phyloP scores from a whole-genome alignment of 345 rosid genomes.

The Populus davidiana region DNA sequence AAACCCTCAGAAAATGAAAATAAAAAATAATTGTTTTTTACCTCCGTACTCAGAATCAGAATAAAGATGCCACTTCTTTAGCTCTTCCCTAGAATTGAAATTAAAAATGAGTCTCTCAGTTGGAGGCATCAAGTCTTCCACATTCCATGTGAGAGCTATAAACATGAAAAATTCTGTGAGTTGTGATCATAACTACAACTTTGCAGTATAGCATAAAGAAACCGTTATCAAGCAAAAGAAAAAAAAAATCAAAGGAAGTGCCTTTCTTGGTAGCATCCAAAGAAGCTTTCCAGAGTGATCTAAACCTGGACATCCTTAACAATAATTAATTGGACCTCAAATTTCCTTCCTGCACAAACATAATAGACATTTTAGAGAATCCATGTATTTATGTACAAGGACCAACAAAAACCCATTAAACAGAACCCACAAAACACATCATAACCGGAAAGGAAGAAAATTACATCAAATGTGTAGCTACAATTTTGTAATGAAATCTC shows the following conservation, averaged over 20 bases:
- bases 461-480: neutral
- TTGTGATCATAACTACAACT: too few species aligned
- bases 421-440: neutral
- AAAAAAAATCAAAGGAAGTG: slow-evolving; percentile 3
- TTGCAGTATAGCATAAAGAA: neutral
- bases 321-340: neutral
- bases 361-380: neutral
- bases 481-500: neutral
- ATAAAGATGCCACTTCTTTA: slow-evolving; percentile 84
- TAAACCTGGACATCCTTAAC: slow-evolving; percentile 63
- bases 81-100: slow-evolving; percentile 72
- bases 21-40: slow-evolving; percentile 20
- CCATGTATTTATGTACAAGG: neutral
- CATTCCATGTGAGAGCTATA: slow-evolving; percentile 76
- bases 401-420: neutral
- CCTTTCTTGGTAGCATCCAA: slow-evolving; percentile 83
- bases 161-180: too few species aligned
- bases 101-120: slow-evolving; percentile 62
- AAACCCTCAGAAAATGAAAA: neutral
- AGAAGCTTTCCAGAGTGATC: slow-evolving; percentile 72
- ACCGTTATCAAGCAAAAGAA: neutral
- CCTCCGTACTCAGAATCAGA: slow-evolving; percentile 96
- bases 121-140: slow-evolving; percentile 84
- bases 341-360: slow-evolving; percentile 1
- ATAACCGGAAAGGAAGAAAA: neutral